phyloP scores from a whole-genome alignment of 2,329 filamentous ascomycete species.

The Plenodomus biglobosus region DNA sequence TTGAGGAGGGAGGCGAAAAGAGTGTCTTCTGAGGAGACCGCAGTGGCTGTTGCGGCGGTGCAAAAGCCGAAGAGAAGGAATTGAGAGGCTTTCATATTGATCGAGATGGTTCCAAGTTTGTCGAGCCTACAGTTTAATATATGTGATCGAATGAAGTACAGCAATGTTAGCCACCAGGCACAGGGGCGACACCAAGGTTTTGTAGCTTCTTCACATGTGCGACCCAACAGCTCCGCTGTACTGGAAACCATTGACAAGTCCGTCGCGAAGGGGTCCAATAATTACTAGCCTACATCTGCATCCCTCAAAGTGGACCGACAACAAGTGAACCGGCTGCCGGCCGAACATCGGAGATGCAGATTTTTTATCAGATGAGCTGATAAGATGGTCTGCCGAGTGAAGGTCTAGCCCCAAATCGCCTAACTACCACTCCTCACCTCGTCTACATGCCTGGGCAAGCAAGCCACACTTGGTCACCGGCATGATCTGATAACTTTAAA shows the following conservation, averaged over 20 bases:
- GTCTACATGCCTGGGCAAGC: constrained; percentile 9
- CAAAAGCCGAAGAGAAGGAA: constrained; percentile 12
- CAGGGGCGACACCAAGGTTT: constrained; percentile 10
- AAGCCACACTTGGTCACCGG: constrained; percentile 13
- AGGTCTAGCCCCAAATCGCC: background rate
- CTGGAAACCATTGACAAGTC: background rate
- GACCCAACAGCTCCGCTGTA: background rate
- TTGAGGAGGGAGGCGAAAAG: constrained; percentile 36
- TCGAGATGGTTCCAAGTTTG: background rate
- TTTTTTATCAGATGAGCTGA: constrained; percentile 31
- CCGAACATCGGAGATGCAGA: constrained; percentile 31
- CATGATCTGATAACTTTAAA: constrained; percentile 33
- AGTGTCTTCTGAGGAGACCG: constrained; percentile 11
- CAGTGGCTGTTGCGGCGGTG: constrained; percentile 15
- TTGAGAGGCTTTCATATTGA: constrained; percentile 17
- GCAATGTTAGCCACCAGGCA: background rate
- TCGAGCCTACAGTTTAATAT: constrained; percentile 1
- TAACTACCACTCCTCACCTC: background rate
- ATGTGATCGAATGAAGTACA: background rate
- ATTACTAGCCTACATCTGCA: background rate
- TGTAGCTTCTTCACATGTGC: constrained; percentile 10
- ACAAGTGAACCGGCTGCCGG: constrained; percentile 3
- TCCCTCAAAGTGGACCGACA: background rate
- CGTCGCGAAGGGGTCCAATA: background rate
- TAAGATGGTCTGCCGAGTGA: constrained; percentile 21